These are phyloP conservation scores for Cadophora luteo-olivacea DNA, from an alignment of 2,329 filamentous ascomycete species.

Conservation along the genomic window DNA sequence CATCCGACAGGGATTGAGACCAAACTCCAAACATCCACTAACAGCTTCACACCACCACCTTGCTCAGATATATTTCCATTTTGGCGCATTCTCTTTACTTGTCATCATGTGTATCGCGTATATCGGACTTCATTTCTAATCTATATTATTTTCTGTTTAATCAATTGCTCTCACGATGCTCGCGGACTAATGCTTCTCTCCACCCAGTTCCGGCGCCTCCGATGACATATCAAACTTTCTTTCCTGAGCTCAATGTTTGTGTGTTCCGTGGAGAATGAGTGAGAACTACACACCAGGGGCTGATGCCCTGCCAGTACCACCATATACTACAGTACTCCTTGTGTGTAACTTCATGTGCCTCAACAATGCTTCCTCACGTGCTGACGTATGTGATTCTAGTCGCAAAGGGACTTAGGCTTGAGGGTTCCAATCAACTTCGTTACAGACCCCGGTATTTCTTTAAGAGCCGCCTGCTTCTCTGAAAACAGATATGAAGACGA, in stretches of 20 bases:
- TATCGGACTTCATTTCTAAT: not conserved
- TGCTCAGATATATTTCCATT: not conserved
- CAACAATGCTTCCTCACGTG: constrained; percentile 8
- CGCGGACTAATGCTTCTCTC: not conserved
- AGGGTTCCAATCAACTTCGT: constrained; percentile 68
- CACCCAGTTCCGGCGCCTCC: constrained; percentile 28
- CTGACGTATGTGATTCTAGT: constrained; percentile 45
- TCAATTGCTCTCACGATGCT: not conserved
- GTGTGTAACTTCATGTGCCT: constrained; percentile 29
- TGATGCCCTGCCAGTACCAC: constrained; percentile 44
- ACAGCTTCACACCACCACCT: not conserved
- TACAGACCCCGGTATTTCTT: constrained; percentile 60
- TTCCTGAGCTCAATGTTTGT: constrained; percentile 21
- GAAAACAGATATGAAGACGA: constrained; percentile 58
- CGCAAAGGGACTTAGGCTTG: constrained; percentile 65
- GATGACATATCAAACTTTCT: constrained; percentile 22
- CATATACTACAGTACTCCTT: constrained; percentile 42
- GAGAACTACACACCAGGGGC: constrained; percentile 48
- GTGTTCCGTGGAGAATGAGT: constrained; percentile 45
- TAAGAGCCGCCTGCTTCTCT: constrained; percentile 65
- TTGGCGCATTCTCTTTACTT: not conserved
- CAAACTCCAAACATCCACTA: constrained; percentile 17
- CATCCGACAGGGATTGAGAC: not conserved
- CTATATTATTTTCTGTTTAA: not conserved
- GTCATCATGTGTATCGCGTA: not conserved